phyloP scores from a whole-genome alignment of 2,329 filamentous ascomycete genomes.

The Juglanconis sp. region DNA sequence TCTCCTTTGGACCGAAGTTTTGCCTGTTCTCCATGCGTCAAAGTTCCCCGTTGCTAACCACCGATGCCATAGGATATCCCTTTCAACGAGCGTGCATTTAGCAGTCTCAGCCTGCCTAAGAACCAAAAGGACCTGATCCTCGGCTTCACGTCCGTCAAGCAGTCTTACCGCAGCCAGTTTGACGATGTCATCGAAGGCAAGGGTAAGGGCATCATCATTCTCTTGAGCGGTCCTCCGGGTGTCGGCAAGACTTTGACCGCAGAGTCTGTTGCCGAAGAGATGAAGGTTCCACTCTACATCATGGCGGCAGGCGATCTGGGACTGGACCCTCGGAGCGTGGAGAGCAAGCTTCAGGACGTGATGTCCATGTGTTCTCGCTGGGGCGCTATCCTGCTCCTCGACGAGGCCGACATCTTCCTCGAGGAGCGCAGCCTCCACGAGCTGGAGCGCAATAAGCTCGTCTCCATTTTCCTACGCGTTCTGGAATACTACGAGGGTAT shows the following conservation, averaged over 20 bases:
- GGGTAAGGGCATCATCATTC: conserved; percentile 17
- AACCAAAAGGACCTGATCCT: conserved; percentile 38
- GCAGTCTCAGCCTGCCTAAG: conserved; percentile 20
- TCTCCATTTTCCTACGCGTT: conserved; percentile 30
- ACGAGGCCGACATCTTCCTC: conserved; percentile 43
- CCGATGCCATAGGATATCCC: neutral
- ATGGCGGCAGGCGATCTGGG: conserved; percentile 40
- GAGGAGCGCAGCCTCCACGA: conserved; percentile 29
- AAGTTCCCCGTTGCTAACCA: neutral
- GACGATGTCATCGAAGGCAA: conserved; percentile 21
- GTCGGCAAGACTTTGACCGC: conserved; percentile 9
- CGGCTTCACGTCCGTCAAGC: conserved; percentile 2
- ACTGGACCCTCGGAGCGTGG: conserved; percentile 29
- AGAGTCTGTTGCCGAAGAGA: conserved; percentile 33
- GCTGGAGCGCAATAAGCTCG: conserved; percentile 38
- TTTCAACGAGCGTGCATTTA: conserved; percentile 46
- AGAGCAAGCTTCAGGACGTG: conserved; percentile 29
- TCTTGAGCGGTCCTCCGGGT: conserved; percentile 3
- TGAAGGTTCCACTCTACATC: conserved; percentile 35
- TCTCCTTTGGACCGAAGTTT: neutral
- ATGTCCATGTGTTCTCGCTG: conserved; percentile 36
- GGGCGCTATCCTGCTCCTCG: conserved; percentile 41
- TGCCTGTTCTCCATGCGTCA: neutral
- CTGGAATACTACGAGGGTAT: conserved; percentile 36
- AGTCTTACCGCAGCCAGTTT: conserved; percentile 1